These are phyloP conservation scores for Pythium apleroticum DNA, from an alignment of 352 stramenopile species.

Conservation along the genomic window DNA sequence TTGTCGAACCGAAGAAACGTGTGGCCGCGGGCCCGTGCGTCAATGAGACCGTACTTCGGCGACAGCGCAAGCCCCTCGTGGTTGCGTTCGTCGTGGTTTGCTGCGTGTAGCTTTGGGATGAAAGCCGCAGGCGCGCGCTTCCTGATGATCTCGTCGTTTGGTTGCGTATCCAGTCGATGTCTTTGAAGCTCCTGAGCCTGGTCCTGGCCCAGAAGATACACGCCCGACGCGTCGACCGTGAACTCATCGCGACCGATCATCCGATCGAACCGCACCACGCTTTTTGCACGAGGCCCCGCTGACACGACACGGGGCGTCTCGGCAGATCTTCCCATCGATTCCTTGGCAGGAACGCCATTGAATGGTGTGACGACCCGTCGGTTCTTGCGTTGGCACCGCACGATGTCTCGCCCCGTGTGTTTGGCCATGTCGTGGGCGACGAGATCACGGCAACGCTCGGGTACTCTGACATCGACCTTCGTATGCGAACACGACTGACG, in stretches of 20 bases:
- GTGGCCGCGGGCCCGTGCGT: conserved; percentile 2
- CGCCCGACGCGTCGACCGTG: not conserved
- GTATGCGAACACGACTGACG: not conserved
- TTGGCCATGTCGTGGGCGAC: conserved; percentile 15
- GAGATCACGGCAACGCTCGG: conserved; percentile 5
- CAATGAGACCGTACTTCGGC: conserved; percentile 10
- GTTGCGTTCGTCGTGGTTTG: not conserved
- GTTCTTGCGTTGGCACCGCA: conserved; percentile 13
- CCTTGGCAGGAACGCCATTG: not conserved
- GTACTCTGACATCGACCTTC: not conserved
- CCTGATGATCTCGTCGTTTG: not conserved
- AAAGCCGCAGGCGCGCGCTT: not conserved
- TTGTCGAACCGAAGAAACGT: conserved; percentile 12
- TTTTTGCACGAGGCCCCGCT: too few relatives aligned
- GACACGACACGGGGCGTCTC: too few relatives aligned
- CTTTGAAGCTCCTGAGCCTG: not conserved
- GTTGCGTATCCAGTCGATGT: not conserved
- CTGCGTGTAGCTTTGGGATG: not conserved
- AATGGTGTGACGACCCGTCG: not conserved
- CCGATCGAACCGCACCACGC: conserved; percentile 1
- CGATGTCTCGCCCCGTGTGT: conserved; percentile 14
- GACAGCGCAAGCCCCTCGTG: conserved; percentile 2
- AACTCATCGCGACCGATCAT: conserved; percentile 13
- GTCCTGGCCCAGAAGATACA: conserved; percentile 13
- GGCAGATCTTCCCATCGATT: not conserved